phyloP scores from a whole-genome alignment of 108 stramenopile species.

The Aurantiochytrium sp. region DNA sequence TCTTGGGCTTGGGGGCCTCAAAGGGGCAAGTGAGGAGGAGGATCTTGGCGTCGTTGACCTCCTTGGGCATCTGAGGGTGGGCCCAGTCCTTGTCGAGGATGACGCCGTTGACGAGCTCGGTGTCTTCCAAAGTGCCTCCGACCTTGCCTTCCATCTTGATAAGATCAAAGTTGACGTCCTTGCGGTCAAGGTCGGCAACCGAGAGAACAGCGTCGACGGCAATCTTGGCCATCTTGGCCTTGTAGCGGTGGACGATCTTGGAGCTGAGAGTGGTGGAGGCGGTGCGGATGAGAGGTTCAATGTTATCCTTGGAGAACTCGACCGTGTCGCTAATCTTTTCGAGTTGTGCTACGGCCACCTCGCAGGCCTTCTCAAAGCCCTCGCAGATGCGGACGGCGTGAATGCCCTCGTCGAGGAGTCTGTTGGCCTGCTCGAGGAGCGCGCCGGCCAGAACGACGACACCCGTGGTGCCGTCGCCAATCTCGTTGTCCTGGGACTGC shows the following conservation, averaged over 20 bases:
- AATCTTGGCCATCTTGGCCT: conserved; percentile 88
- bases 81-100: conserved; percentile 97
- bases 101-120: conserved; percentile 89
- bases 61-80: conserved; percentile 92
- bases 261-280: conserved; percentile 91
- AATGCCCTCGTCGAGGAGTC: conserved; percentile 76
- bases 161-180: conserved; percentile 98
- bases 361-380: conserved; percentile 89
- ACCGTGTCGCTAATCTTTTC: conserved; percentile 76
- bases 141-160: conserved; percentile 99
- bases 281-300: conserved; percentile 70
- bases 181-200: conserved; percentile 89
- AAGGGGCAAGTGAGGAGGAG: conserved; percentile 95
- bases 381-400: conserved; percentile 94
- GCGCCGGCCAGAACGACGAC: conserved; percentile 97
- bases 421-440: conserved; percentile 92
- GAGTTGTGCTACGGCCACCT: conserved; percentile 74
- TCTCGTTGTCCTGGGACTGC: conserved; percentile 93
- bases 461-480: conserved; percentile 98
- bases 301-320: conserved; percentile 70
- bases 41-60: conserved; percentile 82
- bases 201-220: conserved; percentile 86
- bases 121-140: conserved; percentile 90
- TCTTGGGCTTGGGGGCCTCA: conserved; percentile 99
- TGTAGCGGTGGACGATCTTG: conserved; percentile 93